phyloP scores from a whole-genome alignment of 768 basidiomycete species.

The Naganishia onofrii region DNA sequence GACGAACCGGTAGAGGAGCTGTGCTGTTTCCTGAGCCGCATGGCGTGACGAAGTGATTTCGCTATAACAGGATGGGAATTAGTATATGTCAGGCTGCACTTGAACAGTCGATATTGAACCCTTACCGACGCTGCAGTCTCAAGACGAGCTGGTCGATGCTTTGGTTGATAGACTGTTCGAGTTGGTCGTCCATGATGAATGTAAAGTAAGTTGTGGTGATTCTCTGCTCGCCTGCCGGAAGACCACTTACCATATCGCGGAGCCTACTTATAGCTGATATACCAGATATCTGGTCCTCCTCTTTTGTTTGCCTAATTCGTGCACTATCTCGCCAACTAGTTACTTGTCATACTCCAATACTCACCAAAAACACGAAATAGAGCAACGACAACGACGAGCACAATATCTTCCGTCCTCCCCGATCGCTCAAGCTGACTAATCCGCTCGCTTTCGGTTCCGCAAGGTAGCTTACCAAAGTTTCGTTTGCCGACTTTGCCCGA shows the following conservation, averaged over 20 bases:
- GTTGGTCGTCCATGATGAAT: background rate
- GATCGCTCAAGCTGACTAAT: background rate
- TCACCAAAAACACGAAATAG: too few species aligned
- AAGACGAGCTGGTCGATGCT: slow-evolving; percentile 31
- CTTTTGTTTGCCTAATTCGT: too few species aligned
- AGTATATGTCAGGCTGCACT: background rate
- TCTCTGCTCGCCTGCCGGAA: background rate
- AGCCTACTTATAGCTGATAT: background rate
- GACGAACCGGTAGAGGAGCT: slow-evolving; percentile 83
- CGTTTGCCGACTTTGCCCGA: background rate
- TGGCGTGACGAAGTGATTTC: slow-evolving; percentile 87
- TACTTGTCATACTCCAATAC: too few species aligned
- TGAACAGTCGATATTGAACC: background rate
- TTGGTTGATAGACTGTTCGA: slow-evolving; percentile 28
- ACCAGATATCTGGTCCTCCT: background rate
- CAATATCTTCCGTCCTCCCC: background rate
- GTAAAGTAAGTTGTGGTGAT: background rate
- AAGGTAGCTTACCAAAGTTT: background rate
- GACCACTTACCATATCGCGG: background rate
- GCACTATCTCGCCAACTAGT: background rate
- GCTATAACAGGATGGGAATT: slow-evolving; percentile 54
- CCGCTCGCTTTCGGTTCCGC: background rate
- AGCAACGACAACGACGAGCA: too few species aligned
- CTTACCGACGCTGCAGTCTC: slow-evolving; percentile 29
- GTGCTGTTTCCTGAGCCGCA: slow-evolving; percentile 82